Evolutionary conservation across 148 eudicot genomes (phyloP).

Genomic region (Euryodendron excelsum): DNA sequence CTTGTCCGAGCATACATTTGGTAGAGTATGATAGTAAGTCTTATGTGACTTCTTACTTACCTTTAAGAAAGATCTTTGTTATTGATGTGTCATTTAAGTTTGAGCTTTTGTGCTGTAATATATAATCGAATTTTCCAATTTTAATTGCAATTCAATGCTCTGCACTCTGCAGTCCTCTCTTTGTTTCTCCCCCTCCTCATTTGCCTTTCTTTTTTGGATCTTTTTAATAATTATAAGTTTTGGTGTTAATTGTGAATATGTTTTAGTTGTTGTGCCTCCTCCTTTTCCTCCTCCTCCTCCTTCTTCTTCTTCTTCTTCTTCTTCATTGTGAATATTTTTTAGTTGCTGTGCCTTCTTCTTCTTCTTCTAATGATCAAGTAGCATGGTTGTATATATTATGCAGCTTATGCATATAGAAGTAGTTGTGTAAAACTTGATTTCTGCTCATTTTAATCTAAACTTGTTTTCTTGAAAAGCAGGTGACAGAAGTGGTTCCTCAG

Average conservation of each 20-base stretch:
- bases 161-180: background rate
- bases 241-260: background rate
- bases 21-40: constrained; percentile 80
- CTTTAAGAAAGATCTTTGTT: background rate
- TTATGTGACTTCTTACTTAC: background rate
- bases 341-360: background rate
- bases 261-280: background rate
- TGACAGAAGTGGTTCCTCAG: constrained; percentile 41
- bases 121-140: background rate
- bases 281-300: no score
- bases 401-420: background rate
- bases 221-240: background rate
- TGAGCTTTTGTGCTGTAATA: no score
- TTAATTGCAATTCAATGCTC: background rate
- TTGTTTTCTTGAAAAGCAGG: constrained; percentile 34
- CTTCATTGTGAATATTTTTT: background rate
- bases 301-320: background rate
- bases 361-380: background rate
- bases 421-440: constrained; percentile 4
- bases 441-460: background rate
- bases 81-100: background rate
- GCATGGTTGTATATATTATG: background rate
- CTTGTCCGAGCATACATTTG: constrained; percentile 39
- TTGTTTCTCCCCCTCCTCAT: background rate
- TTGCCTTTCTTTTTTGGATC: background rate